Base-by-base conservation (phyloP, 225 moss, liverwort and hornwort genomes). In the Climacium dendroides region DNA sequence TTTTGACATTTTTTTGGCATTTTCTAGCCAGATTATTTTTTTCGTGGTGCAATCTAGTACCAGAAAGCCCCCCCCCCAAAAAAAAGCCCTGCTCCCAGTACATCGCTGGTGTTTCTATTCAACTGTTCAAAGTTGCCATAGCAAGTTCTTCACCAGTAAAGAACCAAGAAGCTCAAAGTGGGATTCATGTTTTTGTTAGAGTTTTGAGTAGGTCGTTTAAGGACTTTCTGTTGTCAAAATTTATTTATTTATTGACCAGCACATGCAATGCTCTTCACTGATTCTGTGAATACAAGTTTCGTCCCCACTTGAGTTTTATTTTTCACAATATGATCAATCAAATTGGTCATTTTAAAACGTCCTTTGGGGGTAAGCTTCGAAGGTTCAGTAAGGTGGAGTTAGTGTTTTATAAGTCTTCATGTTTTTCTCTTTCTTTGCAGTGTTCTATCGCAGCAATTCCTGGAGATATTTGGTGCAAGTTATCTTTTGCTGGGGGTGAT, bases 381-480 rank as follows among this genome's bases (percentile, higher is more conserved):
- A 64, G 37, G 9, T 58, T n/a, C 54, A 47, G 60, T 2, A 50
- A 29, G n/a, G 37, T 57, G 52, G 32, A 60, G 66, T 58, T 30
- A 14, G 19, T 43, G 52, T 55, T 74, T 66, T 67, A 3, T 26
- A 39, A 86, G 83, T 87, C 53, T 11, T 61, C 29, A 29, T 6
- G 30, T 74, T 74, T 59, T 83, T 26, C 65, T 39, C 28, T 82
- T 61, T 39, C 76, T 57, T 90, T 91, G 87, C 94, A 94, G 94
- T 94, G 97, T 90, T 85, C 92, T 13, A 53, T 89, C 58, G 85
- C 94, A 74, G 92, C 95, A 80, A 92, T 96, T 87, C 96, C 96
- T 77, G 89, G 89, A 60, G 87, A 90, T 86, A 93, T 96, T 74
- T 90, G 95, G 77, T 85, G 89, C 90, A 90, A 93, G 64, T 74